Evolutionary conservation across 805 yeast genomes (phyloP), one percentile per base, ranked within the genome.

Genomic region (Lipomyces kockii): DNA sequence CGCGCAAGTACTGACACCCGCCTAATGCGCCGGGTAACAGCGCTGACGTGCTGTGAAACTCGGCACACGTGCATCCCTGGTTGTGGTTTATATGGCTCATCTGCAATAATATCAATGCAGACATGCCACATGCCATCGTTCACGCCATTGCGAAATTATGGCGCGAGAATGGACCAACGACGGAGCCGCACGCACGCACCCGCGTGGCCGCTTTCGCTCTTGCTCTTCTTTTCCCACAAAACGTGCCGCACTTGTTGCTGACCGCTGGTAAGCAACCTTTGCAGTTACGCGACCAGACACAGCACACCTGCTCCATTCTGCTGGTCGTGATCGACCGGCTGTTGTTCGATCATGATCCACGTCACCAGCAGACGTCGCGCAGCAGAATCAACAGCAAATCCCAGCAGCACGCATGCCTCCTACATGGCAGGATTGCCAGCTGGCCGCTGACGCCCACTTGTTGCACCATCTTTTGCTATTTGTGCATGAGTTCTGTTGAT

Each of bases 81-180:
- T 7, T n/a, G 49, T n/a, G 3, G 7, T 8, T 6, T 8, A 43
- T 43, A 43, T 43, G 49, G 49, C 20, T 17, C 11, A 43, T 43
- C 14, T n/a, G 49, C 22, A n/a, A n/a, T n/a, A n/a, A 9, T 2
- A 11, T 2, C 11, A 8, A n/a, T 43, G 49, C 25, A 8, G 49
- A n/a, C 9, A n/a, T 43, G 22, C 49, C 49, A n/a, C 22, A 43
- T 43, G 20, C 43, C 49, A 2, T n/a, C 49, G 22, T n/a, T 43
- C 6, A 5, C 11, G 49, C 11, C 49, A 43, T n/a, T 17, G 49
- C 49, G 49, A 17, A 17, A 43, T 43, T 43, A 43, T 43, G 49
- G 49, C 49, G 49, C 49, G 22, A 43, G 49, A 43, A 43, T 43
- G 49, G n/a, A 17, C 49, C 49, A 43, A 43, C 49, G 20, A n/a